A percentile compares a stretch with the other conserved stretches of the same genome.
These are phyloP conservation scores for Verbascum thapsus DNA, from an alignment of 257 asterid genomes.

Conservation along the genomic window DNA sequence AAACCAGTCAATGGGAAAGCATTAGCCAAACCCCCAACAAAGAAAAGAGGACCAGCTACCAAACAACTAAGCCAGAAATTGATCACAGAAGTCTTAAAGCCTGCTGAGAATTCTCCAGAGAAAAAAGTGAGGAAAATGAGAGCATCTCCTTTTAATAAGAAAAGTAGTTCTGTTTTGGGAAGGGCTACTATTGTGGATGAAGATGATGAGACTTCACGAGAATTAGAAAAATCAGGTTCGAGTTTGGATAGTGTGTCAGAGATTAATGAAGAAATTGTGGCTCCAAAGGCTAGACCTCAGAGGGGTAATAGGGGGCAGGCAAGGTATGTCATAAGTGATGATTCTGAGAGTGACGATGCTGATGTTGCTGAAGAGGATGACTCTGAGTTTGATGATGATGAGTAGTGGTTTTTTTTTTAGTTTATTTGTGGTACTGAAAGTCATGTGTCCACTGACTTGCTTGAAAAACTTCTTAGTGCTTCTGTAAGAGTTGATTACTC, in stretches of 20 bases:
- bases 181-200: constrained; percentile 36
- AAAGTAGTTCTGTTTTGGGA: constrained; percentile 72
- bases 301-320: constrained; percentile 50
- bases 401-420: constrained; percentile 23
- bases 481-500: too few species aligned
- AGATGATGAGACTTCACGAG: constrained; percentile 39
- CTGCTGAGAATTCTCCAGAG: constrained; percentile 67
- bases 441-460: neutral
- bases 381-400: constrained; percentile 53
- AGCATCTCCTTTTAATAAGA: constrained; percentile 90
- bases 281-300: constrained; percentile 55
- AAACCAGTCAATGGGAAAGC: too few species aligned
- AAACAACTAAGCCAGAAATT: constrained; percentile 60
- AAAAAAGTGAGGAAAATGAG: constrained; percentile 85
- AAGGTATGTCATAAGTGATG: constrained; percentile 69
- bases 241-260: constrained; percentile 47
- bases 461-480: too few species aligned
- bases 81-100: constrained; percentile 69
- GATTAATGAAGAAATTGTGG: constrained; percentile 31
- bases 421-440: neutral
- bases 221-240: constrained; percentile 42
- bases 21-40: constrained; percentile 56
- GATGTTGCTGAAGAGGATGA: too few species aligned
- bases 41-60: constrained; percentile 59
- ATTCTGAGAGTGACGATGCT: constrained; percentile 54